Conservation (phyloP, 805 yeast species). For the Sungouiella thailandica region DNA sequence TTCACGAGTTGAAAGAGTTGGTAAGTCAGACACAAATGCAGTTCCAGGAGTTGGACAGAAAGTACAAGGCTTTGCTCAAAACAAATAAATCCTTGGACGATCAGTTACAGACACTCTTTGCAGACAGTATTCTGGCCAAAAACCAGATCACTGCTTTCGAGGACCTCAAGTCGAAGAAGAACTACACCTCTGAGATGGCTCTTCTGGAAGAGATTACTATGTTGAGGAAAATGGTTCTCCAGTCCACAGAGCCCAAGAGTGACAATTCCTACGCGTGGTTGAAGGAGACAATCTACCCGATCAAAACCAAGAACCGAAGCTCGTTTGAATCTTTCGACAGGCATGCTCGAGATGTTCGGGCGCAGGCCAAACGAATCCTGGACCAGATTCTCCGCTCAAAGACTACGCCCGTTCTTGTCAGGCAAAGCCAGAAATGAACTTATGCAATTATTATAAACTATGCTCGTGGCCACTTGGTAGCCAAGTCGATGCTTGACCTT, state of each 20-base stretch:
- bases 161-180: conserved; percentile 28
- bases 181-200: conserved; percentile 27
- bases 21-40: too few relatives aligned
- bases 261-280: too few relatives aligned
- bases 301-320: neutral
- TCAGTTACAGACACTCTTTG: conserved; percentile 23
- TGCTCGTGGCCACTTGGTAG: conserved; percentile 76
- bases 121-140: conserved; percentile 10
- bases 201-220: conserved; percentile 42
- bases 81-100: conserved; percentile 18
- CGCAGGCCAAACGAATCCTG: neutral
- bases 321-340: neutral
- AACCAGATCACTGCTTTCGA: conserved; percentile 21
- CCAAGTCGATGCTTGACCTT: conserved; percentile 61
- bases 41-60: conserved; percentile 6
- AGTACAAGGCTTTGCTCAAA: conserved; percentile 13
- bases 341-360: neutral
- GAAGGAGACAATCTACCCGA: conserved; percentile 4
- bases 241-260: too few relatives aligned
- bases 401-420: too few relatives aligned
- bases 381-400: too few relatives aligned
- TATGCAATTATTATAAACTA: conserved; percentile 9
- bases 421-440: too few relatives aligned
- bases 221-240: conserved; percentile 30
- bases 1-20: conserved; percentile 16